These are phyloP conservation scores for Trifolium repens DNA, from an alignment of 306 rosid species.

Conservation along the genomic window DNA sequence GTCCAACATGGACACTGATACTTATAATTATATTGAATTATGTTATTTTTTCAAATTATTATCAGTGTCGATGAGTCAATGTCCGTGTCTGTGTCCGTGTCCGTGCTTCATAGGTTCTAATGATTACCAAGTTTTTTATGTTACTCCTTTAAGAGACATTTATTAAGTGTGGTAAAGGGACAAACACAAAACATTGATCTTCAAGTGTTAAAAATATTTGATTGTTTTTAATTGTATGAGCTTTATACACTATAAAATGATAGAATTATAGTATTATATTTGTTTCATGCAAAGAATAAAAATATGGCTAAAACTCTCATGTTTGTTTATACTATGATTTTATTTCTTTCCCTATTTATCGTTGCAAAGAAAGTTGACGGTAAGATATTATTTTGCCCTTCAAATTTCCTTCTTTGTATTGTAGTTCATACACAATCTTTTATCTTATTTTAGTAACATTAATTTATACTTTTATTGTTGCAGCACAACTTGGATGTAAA, in stretches of 20 bases:
- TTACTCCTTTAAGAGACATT: background rate
- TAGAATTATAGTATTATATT: too few relatives aligned
- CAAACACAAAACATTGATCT: background rate
- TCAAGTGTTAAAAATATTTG: background rate
- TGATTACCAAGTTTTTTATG: background rate
- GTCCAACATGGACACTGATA: too few relatives aligned
- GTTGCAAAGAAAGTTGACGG: background rate
- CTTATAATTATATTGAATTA: too few relatives aligned
- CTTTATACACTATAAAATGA: background rate
- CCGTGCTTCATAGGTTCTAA: too few relatives aligned
- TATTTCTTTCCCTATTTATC: background rate
- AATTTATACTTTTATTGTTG: background rate
- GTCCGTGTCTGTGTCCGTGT: too few relatives aligned
- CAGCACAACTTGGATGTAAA: background rate
- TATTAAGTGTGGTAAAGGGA: background rate
- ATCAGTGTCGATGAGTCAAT: too few relatives aligned
- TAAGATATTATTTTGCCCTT: background rate
- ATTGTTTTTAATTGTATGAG: too few relatives aligned
- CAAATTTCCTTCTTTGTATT: too few relatives aligned
- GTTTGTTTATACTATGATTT: too few relatives aligned
- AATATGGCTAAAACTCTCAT: background rate
- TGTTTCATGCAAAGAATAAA: background rate
- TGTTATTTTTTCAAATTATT: too few relatives aligned
- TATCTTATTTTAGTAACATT: background rate
- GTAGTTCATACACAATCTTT: background rate